Base-by-base conservation (phyloP, 2,329 filamentous ascomycete genomes). In the Thermomyces lanuginosus region DNA sequence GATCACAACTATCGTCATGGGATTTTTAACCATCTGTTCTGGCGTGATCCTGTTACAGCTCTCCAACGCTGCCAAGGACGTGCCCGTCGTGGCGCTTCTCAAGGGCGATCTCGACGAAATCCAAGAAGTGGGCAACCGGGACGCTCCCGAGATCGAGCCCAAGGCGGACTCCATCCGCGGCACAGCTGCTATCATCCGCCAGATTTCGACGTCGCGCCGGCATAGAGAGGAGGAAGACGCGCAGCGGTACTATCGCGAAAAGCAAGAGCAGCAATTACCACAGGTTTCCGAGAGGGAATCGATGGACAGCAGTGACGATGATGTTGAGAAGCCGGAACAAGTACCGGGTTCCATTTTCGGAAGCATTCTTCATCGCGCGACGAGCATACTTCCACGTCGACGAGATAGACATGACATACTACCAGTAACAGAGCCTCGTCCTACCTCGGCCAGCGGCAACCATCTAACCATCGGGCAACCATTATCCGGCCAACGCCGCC, bases 1-100 rank as follows among this genome's bases (percentile, higher is more conserved):
- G 14, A 95, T 98, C 31, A 64, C 80, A 23, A 92, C 83, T 0
- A 79, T 95, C 16, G 76, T 95, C 30, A 72, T 92, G 59, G 89
- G 89, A 1, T 98, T 98, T 56, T 58, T 98, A 21, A 76, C 78
- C 34, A 98, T 98, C 35, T 98, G 89, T 50, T 68, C 83, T 0
- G 89, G 89, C 1, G 89, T 95, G 4, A 76, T 95, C 1, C 58
- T 98, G 5, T 60, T 98, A 6, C 89, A 98, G 48, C 69, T 98
- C n/a, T 93, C 89, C 27, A 95, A 95, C 50, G 93, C 86, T 0
- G 81, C 89, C 41, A 98, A 95, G 48, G 86, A 98, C 45, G 86
- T 98, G 0, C 89, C 89, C 5, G 89, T 95, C 48, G 66, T 82
- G 0, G 83, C 84, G 16, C 74, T 98, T 20, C 92, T 98, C 61